Conservation (phyloP, 2,329 filamentous ascomycete species). For the Lachnellula subtilissima region DNA sequence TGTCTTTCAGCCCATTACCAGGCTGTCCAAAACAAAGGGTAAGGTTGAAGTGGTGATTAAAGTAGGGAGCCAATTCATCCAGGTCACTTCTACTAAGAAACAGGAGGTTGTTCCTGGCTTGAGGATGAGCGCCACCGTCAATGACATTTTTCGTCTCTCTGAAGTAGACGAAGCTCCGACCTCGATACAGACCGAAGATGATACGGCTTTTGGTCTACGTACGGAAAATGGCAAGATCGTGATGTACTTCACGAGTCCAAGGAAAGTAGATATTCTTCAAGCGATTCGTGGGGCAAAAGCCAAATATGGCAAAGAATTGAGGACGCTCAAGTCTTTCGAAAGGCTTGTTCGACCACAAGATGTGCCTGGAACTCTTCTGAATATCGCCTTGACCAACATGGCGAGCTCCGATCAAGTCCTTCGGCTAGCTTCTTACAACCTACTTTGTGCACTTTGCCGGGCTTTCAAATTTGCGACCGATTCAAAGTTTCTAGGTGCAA, state of each 20-base stretch:
- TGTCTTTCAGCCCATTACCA: slow-evolving; percentile 60
- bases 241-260: slow-evolving; percentile 66
- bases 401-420: slow-evolving; percentile 56
- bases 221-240: slow-evolving; percentile 66
- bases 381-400: slow-evolving; percentile 62
- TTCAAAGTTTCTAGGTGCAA: slow-evolving; percentile 56
- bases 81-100: slow-evolving; percentile 64
- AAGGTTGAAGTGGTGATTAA: slow-evolving; percentile 66
- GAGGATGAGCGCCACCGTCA: slow-evolving; percentile 58
- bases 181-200: slow-evolving; percentile 60
- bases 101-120: slow-evolving; percentile 62
- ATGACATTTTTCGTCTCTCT: slow-evolving; percentile 64
- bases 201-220: slow-evolving; percentile 61
- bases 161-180: slow-evolving; percentile 65
- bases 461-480: slow-evolving; percentile 63
- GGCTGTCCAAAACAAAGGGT: slow-evolving; percentile 64
- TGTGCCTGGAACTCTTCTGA: slow-evolving; percentile 64
- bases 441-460: slow-evolving; percentile 61
- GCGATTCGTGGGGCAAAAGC: slow-evolving; percentile 58
- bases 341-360: slow-evolving; percentile 64
- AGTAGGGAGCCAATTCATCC: slow-evolving; percentile 64
- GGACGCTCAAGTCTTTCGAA: slow-evolving; percentile 57
- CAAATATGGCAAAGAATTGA: slow-evolving; percentile 59
- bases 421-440: slow-evolving; percentile 61
- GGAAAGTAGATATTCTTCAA: slow-evolving; percentile 58